phyloP scores from a whole-genome alignment of 805 yeast species.

The Grigorovia jiainica region DNA sequence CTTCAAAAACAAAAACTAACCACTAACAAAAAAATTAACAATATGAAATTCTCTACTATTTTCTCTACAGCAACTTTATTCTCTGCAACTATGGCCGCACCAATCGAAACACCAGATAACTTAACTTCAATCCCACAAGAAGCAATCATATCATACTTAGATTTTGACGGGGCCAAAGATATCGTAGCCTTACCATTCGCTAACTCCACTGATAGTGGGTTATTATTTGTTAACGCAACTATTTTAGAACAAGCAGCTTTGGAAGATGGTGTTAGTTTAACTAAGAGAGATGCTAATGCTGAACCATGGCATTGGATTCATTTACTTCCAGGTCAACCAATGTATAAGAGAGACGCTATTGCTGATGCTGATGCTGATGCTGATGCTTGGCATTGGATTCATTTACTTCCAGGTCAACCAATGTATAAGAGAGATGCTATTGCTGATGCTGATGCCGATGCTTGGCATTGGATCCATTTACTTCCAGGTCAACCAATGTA shows the following conservation, averaged over 20 bases:
- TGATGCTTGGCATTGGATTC: too few species aligned
- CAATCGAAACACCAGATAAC: conserved; percentile 11
- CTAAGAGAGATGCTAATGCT: conserved; percentile 9
- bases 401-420: conserved; percentile 24
- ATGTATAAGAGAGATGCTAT: conserved; percentile 24
- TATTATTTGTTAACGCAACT: conserved; percentile 26
- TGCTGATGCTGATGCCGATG: conserved; percentile 20
- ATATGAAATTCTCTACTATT: conserved; percentile 14
- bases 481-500: conserved; percentile 20
- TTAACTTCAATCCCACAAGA: conserved; percentile 20
- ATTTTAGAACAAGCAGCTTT: conserved; percentile 16
- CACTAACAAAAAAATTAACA: too few species aligned
- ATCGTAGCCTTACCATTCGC: conserved; percentile 21
- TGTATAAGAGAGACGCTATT: conserved; percentile 25
- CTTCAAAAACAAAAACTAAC: too few species aligned
- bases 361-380: conserved; percentile 23
- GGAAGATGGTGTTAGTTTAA: conserved; percentile 4
- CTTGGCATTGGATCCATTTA: too few species aligned
- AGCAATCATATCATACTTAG: conserved; percentile 24
- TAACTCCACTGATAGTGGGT: conserved; percentile 23
- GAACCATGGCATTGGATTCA: conserved; percentile 21
- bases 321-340: conserved; percentile 10
- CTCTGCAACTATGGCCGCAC: conserved; percentile 14
- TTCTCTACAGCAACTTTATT: conserved; percentile 10
- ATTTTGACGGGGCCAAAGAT: conserved; percentile 21